Evolutionary conservation across 805 yeast genomes (phyloP), one percentile per base, ranked within the genome.

Genomic region (Ogataea saltuana): DNA sequence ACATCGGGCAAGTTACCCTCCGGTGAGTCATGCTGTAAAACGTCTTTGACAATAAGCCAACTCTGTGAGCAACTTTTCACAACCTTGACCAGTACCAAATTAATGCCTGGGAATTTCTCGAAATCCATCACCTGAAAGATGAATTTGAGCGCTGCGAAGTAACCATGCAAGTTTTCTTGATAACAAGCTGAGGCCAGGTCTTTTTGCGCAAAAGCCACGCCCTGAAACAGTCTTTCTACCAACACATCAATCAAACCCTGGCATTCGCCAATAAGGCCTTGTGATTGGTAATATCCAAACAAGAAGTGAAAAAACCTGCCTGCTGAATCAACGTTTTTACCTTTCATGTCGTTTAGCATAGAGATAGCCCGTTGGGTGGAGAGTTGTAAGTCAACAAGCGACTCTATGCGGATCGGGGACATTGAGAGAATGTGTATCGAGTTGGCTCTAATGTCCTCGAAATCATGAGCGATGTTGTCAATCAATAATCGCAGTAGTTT

Each of bases 261-360:
- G 33, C 65, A 56, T 21, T 50, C 51, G 3, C 23, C 39, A 2
- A 45, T 11, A 3, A 56, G 41, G 25, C 54, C 48, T 2, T 51
- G 42, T 6, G 30, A 26, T 49, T 63, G 59, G 38, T 68, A 62
- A 44, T 71, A 55, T 44, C 53, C 50, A 36, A 71, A 71, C 15
- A 83, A 46, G 55, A 81, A 73, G 54, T 76, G 78, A 21, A 85
- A 65, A 12, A 82, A 67, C 29, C 81, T 75, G 0, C 96, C 89
- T 7, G 90, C 96, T 18, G 87, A 83, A 46, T 89, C 97, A 33
- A 86, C 82, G 45, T 73, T 78, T 41, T 89, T 78, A 28, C 83
- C 80, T 61, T 68, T 73, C 49, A 75, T 59, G 39, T 71, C 72
- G 20, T 56, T 47, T 31, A 76, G 52, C 35, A 71, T 49, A 0